Evolutionary conservation across 2,329 filamentous ascomycete species (phyloP).

Genomic region (Lachnellula hyalina): DNA sequence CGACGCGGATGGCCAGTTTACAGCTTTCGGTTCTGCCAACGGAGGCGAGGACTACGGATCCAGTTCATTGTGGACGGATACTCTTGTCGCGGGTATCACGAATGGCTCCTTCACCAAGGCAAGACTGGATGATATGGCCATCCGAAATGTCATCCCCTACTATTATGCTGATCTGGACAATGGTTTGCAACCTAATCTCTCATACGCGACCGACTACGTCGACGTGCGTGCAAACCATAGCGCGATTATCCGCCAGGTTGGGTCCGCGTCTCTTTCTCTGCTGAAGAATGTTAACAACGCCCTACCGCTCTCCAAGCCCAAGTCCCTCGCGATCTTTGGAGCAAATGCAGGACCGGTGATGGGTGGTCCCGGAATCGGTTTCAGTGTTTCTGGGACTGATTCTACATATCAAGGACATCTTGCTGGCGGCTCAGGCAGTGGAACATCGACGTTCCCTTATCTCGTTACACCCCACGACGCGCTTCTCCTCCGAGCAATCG

Average conservation of each 20-base stretch:
- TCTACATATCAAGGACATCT: constrained; percentile 38
- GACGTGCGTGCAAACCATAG: constrained; percentile 56
- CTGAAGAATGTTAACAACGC: constrained; percentile 54
- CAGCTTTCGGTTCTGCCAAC: constrained; percentile 69
- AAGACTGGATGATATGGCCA: constrained; percentile 62
- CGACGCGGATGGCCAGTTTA: constrained; percentile 79
- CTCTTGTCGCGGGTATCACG: constrained; percentile 44
- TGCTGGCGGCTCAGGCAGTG: constrained; percentile 43
- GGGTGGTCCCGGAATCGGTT: background rate
- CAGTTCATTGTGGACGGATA: too few species aligned
- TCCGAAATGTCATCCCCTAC: constrained; percentile 50
- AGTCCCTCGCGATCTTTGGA: constrained; percentile 53
- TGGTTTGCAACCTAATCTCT: constrained; percentile 30
- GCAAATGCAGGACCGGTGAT: constrained; percentile 45
- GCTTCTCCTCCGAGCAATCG: constrained; percentile 42
- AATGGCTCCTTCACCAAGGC: constrained; percentile 53
- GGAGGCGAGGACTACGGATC: constrained; percentile 62
- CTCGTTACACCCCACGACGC: constrained; percentile 50
- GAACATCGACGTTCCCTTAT: constrained; percentile 41
- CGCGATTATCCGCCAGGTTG: constrained; percentile 46
- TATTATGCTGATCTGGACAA: constrained; percentile 51
- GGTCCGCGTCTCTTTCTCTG: constrained; percentile 58
- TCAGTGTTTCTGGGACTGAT: background rate
- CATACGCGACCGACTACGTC: constrained; percentile 35
- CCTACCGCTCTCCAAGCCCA: constrained; percentile 46